These are phyloP conservation scores for Petunia secreta DNA, from an alignment of 257 asterid species.

Conservation along the genomic window DNA sequence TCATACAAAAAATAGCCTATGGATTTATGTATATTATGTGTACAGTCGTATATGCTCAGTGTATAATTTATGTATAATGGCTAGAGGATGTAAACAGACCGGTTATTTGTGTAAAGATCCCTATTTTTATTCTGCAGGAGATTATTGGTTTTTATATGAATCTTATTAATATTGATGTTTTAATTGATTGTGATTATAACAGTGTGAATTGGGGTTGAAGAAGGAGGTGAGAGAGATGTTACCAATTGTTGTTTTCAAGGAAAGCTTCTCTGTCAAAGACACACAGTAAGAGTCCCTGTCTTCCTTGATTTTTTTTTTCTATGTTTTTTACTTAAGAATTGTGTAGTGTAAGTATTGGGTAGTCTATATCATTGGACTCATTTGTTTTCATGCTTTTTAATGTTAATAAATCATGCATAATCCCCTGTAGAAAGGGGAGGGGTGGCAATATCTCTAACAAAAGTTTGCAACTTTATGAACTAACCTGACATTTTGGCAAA, in stretches of 20 bases:
- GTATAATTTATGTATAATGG: no score
- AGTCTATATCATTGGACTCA: background rate
- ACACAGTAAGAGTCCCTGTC: slow-evolving; percentile 49
- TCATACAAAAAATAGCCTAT: no score
- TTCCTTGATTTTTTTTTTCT: background rate
- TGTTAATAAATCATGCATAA: background rate
- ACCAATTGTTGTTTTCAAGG: slow-evolving; percentile 66
- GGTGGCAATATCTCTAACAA: background rate
- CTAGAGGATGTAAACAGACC: no score
- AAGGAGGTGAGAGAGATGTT: slow-evolving; percentile 86
- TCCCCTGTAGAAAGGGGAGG: background rate
- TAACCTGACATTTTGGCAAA: background rate
- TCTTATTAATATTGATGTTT: background rate
- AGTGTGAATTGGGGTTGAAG: slow-evolving; percentile 78
- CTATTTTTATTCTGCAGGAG: no score
- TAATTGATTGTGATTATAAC: slow-evolving; percentile 23
- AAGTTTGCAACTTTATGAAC: background rate
- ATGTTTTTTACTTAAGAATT: no score
- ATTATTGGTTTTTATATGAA: background rate
- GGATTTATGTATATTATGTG: no score
- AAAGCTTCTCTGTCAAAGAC: slow-evolving; percentile 73
- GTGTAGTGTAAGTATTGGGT: background rate
- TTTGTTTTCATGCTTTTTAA: no score
- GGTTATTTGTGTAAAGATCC: no score
- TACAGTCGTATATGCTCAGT: no score